Evolutionary conservation across 129 eudicot genomes (phyloP).

Genomic region (Centella asiatica): DNA sequence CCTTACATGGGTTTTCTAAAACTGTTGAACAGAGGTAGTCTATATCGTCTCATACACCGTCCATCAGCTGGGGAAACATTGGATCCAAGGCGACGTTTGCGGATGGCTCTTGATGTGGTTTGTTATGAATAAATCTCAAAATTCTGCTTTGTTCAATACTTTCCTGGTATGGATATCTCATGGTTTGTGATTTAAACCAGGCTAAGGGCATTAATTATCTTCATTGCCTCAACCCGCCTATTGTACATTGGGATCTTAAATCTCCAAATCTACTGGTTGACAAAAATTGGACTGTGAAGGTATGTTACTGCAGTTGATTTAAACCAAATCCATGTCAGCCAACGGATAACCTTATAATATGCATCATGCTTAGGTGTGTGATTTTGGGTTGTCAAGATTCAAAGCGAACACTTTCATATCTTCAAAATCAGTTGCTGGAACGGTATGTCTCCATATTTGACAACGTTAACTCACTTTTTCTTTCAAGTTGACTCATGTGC

Average conservation of each 20-base stretch:
- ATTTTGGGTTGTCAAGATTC: slow-evolving; percentile 90
- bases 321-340: too few species aligned
- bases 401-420: slow-evolving; percentile 92
- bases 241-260: slow-evolving; percentile 95
- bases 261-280: slow-evolving; percentile 94
- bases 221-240: slow-evolving; percentile 77
- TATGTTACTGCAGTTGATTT: slow-evolving; percentile 1
- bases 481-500: background rate
- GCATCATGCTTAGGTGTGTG: slow-evolving; percentile 62
- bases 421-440: slow-evolving; percentile 96
- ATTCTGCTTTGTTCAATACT: too few species aligned
- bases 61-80: slow-evolving; percentile 79
- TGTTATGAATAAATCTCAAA: slow-evolving; percentile 22
- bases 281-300: slow-evolving; percentile 95
- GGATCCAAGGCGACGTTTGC: slow-evolving; percentile 74
- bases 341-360: background rate
- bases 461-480: background rate
- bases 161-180: background rate
- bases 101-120: slow-evolving; percentile 99
- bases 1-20: background rate
- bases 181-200: slow-evolving; percentile 25
- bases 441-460: slow-evolving; percentile 46
- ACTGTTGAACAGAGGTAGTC: slow-evolving; percentile 58
- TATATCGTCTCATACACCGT: slow-evolving; percentile 79
- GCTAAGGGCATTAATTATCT: slow-evolving; percentile 95